Evolutionary conservation across 108 stramenopile species (phyloP).

Genomic region (Aurantiochytrium sp.): DNA sequence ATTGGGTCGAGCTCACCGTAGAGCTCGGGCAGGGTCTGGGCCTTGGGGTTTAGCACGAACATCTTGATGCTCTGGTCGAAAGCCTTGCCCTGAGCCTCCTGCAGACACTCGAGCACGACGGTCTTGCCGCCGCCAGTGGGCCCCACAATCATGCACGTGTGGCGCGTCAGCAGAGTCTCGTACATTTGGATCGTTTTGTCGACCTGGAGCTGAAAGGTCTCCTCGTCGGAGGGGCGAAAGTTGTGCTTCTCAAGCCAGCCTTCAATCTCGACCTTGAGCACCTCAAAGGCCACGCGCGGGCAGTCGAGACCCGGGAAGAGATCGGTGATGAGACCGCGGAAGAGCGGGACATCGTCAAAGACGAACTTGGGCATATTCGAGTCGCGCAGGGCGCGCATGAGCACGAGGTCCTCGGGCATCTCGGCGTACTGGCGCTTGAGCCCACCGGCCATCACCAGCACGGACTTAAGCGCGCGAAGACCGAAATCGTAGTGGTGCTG

Average conservation of each 20-base stretch:
- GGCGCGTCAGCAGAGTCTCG: constrained; percentile 56
- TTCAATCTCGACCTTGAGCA: constrained; percentile 49
- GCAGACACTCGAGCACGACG: constrained; percentile 58
- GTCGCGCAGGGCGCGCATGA: constrained; percentile 69
- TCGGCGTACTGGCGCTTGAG: constrained; percentile 82
- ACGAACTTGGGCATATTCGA: constrained; percentile 73
- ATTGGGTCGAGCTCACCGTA: constrained; percentile 69
- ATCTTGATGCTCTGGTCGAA: constrained; percentile 56
- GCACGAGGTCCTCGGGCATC: constrained; percentile 65
- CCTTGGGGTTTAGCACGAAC: constrained; percentile 64
- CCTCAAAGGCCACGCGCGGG: constrained; percentile 66
- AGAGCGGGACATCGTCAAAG: constrained; percentile 69
- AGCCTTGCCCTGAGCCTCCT: constrained; percentile 50
- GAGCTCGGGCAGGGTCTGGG: constrained; percentile 62
- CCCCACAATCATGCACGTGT: constrained; percentile 71
- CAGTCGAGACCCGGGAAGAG: constrained; percentile 69
- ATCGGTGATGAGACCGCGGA: constrained; percentile 64
- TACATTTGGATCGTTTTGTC: constrained; percentile 73
- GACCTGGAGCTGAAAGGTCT: constrained; percentile 56
- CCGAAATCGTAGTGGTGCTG: constrained; percentile 73
- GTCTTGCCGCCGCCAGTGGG: constrained; percentile 70
- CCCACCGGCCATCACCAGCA: constrained; percentile 96
- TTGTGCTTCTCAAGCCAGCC: constrained; percentile 47
- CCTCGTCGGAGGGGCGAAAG: constrained; percentile 55
- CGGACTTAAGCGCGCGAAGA: constrained; percentile 77